Evolutionary conservation across 768 basidiomycete species (phyloP).

Genomic region (Pulveroboletus sp.): DNA sequence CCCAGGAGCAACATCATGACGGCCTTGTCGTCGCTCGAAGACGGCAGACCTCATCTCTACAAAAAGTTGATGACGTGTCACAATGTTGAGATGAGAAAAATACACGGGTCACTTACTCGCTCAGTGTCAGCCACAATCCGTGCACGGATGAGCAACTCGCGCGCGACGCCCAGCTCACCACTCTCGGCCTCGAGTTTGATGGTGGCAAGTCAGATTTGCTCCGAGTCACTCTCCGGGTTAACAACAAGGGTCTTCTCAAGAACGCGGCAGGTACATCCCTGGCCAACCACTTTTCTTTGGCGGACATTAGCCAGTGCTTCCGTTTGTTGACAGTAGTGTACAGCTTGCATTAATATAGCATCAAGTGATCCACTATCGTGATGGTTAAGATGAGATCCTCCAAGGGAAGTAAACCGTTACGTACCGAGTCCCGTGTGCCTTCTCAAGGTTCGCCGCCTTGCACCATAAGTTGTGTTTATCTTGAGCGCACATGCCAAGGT

Average conservation of each 20-base stretch:
- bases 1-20: slow-evolving; percentile 67
- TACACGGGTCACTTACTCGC: slow-evolving; percentile 49
- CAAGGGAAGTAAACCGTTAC: slow-evolving; percentile 20
- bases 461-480: slow-evolving; percentile 82
- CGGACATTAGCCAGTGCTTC: slow-evolving; percentile 98
- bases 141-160: slow-evolving; percentile 84
- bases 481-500: slow-evolving; percentile 88
- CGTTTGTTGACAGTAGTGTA: slow-evolving; percentile 89
- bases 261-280: slow-evolving; percentile 90
- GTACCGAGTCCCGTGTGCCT: slow-evolving; percentile 80
- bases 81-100: not conserved
- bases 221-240: slow-evolving; percentile 95
- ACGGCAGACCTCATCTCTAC: slow-evolving; percentile 98
- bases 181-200: slow-evolving; percentile 98
- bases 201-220: slow-evolving; percentile 96
- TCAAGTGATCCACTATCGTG: slow-evolving; percentile 68
- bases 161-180: slow-evolving; percentile 81
- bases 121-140: slow-evolving; percentile 90
- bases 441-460: slow-evolving; percentile 90
- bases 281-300: slow-evolving; percentile 93
- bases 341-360: slow-evolving; percentile 77
- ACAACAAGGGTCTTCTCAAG: slow-evolving; percentile 89
- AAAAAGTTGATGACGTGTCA: not conserved
- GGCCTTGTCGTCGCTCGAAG: slow-evolving; percentile 88
- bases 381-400: not conserved